These are phyloP conservation scores for Suhomyces ambrosiae DNA, from an alignment of 1,139 yeast genomes.

Conservation along the genomic window DNA sequence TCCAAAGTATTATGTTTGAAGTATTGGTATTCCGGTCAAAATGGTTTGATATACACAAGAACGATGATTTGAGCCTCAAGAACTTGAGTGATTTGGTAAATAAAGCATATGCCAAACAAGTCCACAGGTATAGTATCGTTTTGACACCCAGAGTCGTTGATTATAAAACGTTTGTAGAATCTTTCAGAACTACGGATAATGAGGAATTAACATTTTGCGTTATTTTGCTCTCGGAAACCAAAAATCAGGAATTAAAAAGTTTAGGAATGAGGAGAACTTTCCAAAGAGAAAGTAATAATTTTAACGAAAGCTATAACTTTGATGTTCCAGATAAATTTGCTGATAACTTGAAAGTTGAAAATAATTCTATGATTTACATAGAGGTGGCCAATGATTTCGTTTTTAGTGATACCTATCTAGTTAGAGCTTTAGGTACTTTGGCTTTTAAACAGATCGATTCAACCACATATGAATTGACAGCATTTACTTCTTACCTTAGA, in stretches of 20 bases:
- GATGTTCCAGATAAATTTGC: slow-evolving; percentile 30
- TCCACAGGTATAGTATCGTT: slow-evolving; percentile 46
- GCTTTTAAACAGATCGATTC: slow-evolving; percentile 27
- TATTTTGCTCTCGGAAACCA: slow-evolving; percentile 31
- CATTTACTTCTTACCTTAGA: slow-evolving; percentile 4
- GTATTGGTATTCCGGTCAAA: slow-evolving; percentile 2
- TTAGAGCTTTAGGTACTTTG: slow-evolving; percentile 44
- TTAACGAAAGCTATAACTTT: slow-evolving; percentile 27
- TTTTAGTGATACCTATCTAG: slow-evolving; percentile 21
- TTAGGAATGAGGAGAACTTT: slow-evolving; percentile 18
- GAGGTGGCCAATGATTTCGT: slow-evolving; percentile 21
- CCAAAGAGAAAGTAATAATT: slow-evolving; percentile 16
- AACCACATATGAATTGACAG: slow-evolving; percentile 2
- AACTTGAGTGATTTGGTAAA: slow-evolving; percentile 36
- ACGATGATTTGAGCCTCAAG: slow-evolving; percentile 13
- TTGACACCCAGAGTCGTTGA: slow-evolving; percentile 35
- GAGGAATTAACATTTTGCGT: slow-evolving; percentile 26
- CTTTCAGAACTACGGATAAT: slow-evolving; percentile 24
- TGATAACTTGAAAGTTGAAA: not conserved
- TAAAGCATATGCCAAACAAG: slow-evolving; percentile 51
- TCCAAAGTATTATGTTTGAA: slow-evolving; percentile 4
- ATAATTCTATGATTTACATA: not conserved
- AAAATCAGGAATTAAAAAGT: not conserved
- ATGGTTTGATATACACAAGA: slow-evolving; percentile 1
- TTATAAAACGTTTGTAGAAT: slow-evolving; percentile 33